These are phyloP conservation scores for Kurtzmaniella cleridarum DNA, from an alignment of 805 yeast species.

Conservation along the genomic window DNA sequence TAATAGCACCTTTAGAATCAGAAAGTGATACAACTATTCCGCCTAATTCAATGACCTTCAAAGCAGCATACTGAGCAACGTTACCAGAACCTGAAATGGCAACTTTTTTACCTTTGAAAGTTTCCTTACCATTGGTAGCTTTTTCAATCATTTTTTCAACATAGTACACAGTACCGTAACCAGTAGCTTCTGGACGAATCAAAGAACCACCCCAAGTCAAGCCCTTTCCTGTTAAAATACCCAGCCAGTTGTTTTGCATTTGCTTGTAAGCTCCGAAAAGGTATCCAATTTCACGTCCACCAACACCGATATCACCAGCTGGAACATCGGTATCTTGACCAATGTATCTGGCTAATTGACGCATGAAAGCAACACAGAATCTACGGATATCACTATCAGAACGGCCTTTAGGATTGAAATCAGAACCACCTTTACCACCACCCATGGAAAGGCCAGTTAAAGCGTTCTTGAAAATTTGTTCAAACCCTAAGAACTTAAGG, in stretches of 20 bases:
- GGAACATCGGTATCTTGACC: conserved; percentile 98
- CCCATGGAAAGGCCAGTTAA: conserved; percentile 96
- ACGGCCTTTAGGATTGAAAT: conserved; percentile 95
- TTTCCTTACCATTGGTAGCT: conserved; percentile 84
- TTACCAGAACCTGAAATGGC: conserved; percentile 98
- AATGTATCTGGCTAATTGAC: conserved; percentile 91
- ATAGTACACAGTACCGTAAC: conserved; percentile 95
- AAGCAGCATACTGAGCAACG: conserved; percentile 98
- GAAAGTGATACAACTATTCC: conserved; percentile 91
- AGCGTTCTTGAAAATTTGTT: conserved; percentile 97
- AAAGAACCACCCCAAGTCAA: conserved; percentile 98
- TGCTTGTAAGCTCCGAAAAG: conserved; percentile 95
- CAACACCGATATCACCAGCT: conserved; percentile 99
- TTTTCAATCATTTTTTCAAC: conserved; percentile 96
- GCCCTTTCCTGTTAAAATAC: conserved; percentile 98
- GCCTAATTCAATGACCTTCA: conserved; percentile 95
- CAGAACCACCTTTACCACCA: conserved; percentile 99
- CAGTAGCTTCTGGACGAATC: conserved; percentile 99
- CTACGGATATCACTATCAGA: conserved; percentile 92
- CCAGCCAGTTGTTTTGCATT: conserved; percentile 88
- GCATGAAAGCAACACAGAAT: conserved; percentile 94
- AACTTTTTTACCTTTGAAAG: conserved; percentile 89
- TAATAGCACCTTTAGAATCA: conserved; percentile 89
- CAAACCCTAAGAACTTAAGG: conserved; percentile 94
- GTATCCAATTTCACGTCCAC: conserved; percentile 94